Conservation (phyloP, 2,329 filamentous ascomycete genomes). For the Proliferodiscus dingleyae region DNA sequence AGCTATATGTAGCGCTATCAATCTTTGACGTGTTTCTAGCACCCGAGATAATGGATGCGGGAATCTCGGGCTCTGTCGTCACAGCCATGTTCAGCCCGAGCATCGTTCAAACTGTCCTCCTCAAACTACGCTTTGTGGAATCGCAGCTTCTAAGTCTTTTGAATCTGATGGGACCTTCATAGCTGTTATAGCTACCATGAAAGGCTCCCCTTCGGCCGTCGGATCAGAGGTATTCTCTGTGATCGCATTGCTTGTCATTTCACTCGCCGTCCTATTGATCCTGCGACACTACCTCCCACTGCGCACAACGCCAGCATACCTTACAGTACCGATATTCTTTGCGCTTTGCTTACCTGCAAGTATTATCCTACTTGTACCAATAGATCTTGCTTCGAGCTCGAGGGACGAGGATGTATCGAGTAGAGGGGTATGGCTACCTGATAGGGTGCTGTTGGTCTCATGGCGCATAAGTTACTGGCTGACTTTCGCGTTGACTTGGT, state of each 20-base stretch:
- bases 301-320: conserved; percentile 83
- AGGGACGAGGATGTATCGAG: conserved; percentile 64
- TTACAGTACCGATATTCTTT: conserved; percentile 89
- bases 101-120: too few species aligned
- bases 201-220: conserved; percentile 53
- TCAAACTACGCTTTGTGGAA: too few species aligned
- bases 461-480: conserved; percentile 98
- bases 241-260: conserved; percentile 68
- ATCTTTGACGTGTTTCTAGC: too few species aligned
- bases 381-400: conserved; percentile 87
- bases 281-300: conserved; percentile 87
- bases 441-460: conserved; percentile 71
- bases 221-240: conserved; percentile 76
- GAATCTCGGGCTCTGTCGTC: too few species aligned
- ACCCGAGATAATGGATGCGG: too few species aligned
- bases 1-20: too few species aligned
- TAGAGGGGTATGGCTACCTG: conserved; percentile 82
- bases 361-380: conserved; percentile 87
- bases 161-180: conserved; percentile 13
- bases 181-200: conserved; percentile 17
- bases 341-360: conserved; percentile 89
- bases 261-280: conserved; percentile 72
- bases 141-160: too few species aligned
- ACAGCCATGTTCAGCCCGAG: too few species aligned
- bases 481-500: conserved; percentile 93